These are phyloP conservation scores for Solanum pinnatisectum DNA, from an alignment of 257 asterid species.

Conservation along the genomic window DNA sequence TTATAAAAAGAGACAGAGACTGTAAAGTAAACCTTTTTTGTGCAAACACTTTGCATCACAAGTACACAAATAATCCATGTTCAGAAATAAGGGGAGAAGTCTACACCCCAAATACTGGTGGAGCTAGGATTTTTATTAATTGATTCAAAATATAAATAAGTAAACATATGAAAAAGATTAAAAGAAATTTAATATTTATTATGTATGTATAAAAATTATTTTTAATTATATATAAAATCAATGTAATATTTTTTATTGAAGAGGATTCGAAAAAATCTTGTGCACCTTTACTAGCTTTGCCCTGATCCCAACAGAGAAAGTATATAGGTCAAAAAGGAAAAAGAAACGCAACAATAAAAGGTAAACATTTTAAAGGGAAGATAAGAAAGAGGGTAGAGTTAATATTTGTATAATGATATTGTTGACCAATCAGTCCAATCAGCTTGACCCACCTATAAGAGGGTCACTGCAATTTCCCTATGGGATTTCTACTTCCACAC, in stretches of 20 bases:
- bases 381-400: conserved; percentile 49
- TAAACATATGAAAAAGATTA: no score
- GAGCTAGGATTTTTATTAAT: no score
- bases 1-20: neutral
- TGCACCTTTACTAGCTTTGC: no score
- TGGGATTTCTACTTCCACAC: conserved; percentile 4
- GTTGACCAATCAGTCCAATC: conserved; percentile 64
- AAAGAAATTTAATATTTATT: no score
- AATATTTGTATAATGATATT: conserved; percentile 42
- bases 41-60: neutral
- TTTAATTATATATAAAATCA: no score
- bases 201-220: no score
- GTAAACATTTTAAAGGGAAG: conserved; percentile 41
- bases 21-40: neutral
- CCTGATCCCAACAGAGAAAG: neutral
- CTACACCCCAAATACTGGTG: neutral
- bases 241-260: no score
- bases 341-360: conserved; percentile 15
- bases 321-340: conserved; percentile 7
- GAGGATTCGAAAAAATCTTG: no score
- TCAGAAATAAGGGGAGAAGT: neutral
- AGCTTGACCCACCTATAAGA: conserved; percentile 26
- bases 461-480: conserved; percentile 19
- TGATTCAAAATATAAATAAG: no score
- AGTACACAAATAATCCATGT: conserved; percentile 22